These are phyloP conservation scores for Lactuca sativa DNA, from an alignment of 129 eudicot genomes.

Conservation along the genomic window DNA sequence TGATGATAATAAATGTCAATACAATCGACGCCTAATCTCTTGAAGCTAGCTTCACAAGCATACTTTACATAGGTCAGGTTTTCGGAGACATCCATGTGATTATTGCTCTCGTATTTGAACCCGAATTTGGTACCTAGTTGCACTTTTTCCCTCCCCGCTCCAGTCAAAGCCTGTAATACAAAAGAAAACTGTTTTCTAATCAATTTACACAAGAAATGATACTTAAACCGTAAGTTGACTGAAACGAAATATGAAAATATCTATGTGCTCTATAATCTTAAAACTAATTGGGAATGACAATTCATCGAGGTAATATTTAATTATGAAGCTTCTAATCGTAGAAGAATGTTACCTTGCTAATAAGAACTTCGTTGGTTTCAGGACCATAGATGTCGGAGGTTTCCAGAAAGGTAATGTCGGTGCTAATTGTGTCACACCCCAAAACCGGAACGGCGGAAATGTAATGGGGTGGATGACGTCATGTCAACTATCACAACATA, in stretches of 20 bases:
- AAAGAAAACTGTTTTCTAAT: not conserved
- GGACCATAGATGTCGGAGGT: constrained; percentile 57
- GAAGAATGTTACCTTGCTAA: constrained; percentile 33
- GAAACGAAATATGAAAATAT: no score
- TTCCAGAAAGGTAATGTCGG: constrained; percentile 48
- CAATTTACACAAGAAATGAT: not conserved
- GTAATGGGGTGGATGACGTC: no score
- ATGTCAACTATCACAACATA: no score
- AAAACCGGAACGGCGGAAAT: no score
- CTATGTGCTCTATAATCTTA: no score
- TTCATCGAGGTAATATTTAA: no score
- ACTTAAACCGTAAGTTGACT: no score
- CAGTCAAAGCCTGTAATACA: constrained; percentile 40
- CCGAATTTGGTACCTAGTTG: constrained; percentile 49
- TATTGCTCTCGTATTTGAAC: constrained; percentile 13
- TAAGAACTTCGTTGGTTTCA: constrained; percentile 47
- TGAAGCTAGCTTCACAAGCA: constrained; percentile 54
- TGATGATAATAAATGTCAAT: constrained; percentile 54
- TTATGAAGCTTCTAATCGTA: no score
- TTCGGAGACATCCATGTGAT: constrained; percentile 21
- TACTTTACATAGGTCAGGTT: constrained; percentile 42
- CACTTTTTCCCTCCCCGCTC: no score
- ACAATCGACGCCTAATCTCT: constrained; percentile 44
- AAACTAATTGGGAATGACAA: no score
- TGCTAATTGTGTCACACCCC: constrained; percentile 41